Conservation (phyloP, 2,329 filamentous ascomycete genomes). For the Cylindrodendrum hubeiense region DNA sequence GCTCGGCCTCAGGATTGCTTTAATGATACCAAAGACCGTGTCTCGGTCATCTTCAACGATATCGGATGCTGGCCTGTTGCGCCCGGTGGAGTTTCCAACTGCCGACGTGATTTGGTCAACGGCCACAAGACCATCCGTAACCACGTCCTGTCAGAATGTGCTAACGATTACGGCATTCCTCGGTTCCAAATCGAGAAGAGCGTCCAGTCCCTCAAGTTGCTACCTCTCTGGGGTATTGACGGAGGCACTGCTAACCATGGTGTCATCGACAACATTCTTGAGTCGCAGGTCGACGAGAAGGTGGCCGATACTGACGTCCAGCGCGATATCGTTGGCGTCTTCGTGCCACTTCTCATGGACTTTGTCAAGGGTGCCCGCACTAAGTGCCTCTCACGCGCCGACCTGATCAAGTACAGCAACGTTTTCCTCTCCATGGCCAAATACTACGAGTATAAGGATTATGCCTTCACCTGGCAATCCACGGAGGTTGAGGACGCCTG, state of each 20-base stretch:
- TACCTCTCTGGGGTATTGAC: conserved; percentile 37
- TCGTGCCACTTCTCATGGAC: conserved; percentile 32
- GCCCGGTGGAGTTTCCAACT: conserved; percentile 36
- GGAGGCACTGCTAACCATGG: conserved; percentile 35
- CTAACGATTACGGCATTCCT: conserved; percentile 36
- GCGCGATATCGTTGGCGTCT: conserved; percentile 19
- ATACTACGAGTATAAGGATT: conserved; percentile 36
- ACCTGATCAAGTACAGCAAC: conserved; percentile 36
- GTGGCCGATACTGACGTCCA: conserved; percentile 28
- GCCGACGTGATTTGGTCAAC: conserved; percentile 36
- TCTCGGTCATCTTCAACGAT: conserved; percentile 36
- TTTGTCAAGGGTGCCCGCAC: conserved; percentile 36
- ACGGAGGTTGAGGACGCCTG: conserved; percentile 26
- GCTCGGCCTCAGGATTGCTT: conserved; percentile 33
- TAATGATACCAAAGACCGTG: conserved; percentile 27
- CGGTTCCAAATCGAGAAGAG: conserved; percentile 38
- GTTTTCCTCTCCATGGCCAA: conserved; percentile 33
- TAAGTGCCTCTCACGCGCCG: conserved; percentile 20
- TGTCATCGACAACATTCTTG: conserved; percentile 31
- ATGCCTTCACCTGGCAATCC: conserved; percentile 32
- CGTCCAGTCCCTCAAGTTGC: conserved; percentile 34
- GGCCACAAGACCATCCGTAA: conserved; percentile 36
- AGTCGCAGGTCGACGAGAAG: conserved; percentile 35
- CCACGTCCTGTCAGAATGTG: conserved; percentile 35
- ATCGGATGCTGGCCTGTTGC: conserved; percentile 37